A percentile compares a stretch with the other conserved stretches of the same genome.
These are phyloP conservation scores for Poa pratensis DNA, from an alignment of 176 grass and related monocot species.

Conservation along the genomic window DNA sequence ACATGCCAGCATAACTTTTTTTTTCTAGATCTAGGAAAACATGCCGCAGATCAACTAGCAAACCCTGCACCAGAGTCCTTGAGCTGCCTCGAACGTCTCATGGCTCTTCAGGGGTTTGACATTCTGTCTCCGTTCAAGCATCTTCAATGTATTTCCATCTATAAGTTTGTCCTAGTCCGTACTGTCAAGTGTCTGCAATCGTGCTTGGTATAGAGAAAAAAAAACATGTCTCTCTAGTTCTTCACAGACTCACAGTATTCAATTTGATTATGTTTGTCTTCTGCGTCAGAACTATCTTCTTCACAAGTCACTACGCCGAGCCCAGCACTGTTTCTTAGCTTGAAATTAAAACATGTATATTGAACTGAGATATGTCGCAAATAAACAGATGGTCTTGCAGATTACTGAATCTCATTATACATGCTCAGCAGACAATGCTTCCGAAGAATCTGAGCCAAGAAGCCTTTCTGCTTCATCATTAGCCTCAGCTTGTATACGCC, in stretches of 20 bases:
- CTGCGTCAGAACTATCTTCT: neutral
- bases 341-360: neutral
- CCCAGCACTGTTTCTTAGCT: neutral
- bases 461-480: constrained; percentile 99
- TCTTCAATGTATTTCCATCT: neutral
- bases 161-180: neutral
- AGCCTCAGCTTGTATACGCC: constrained; percentile 96
- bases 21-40: neutral
- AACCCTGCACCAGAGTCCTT: neutral
- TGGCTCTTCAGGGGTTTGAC: neutral
- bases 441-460: constrained; percentile 71
- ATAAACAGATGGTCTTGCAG: neutral
- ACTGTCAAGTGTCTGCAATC: neutral
- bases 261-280: constrained; percentile 4
- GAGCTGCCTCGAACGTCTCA: neutral
- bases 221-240: constrained; percentile 1
- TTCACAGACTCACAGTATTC: neutral
- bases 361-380: constrained; percentile 5
- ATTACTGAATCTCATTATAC: constrained; percentile 51
- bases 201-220: neutral
- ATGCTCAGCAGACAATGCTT: constrained; percentile 52
- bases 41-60: neutral
- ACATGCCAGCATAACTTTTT: too few species aligned
- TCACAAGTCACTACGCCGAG: neutral
- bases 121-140: neutral